phyloP scores from a whole-genome alignment of 345 rosid species.

The Noccaea bulbosa region DNA sequence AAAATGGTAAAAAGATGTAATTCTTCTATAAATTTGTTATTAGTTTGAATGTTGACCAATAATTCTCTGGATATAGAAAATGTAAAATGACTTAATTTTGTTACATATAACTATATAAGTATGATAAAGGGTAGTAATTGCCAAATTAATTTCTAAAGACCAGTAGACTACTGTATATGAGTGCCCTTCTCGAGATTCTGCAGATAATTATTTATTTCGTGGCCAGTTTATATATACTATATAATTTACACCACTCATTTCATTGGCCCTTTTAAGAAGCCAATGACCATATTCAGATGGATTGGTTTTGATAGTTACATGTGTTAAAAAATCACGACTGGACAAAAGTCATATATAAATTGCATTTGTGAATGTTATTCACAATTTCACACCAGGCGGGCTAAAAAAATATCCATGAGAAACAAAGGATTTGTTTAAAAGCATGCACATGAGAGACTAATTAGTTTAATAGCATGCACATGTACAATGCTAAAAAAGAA shows the following conservation, averaged over 20 bases:
- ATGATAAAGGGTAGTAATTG: not conserved
- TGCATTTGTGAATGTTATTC: not conserved
- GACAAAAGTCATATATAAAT: not conserved
- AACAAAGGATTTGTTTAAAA: not conserved
- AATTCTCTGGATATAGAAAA: no score
- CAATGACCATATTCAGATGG: constrained; percentile 12
- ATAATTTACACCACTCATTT: constrained; percentile 15
- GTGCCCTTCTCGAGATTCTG: constrained; percentile 38
- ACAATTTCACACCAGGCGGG: not conserved
- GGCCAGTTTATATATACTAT: not conserved
- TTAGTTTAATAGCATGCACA: no score
- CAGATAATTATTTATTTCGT: not conserved
- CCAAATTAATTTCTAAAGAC: constrained; percentile 6
- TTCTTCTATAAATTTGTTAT: no score
- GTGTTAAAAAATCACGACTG: constrained; percentile 1
- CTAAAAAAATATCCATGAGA: not conserved
- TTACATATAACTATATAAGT: no score
- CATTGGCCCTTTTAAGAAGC: constrained; percentile 23
- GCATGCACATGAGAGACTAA: no score
- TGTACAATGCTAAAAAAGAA: no score
- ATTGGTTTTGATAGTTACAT: not conserved
- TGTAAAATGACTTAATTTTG: no score
- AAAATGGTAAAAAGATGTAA: no score
- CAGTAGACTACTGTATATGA: constrained; percentile 11
- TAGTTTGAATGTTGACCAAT: no score